These are phyloP conservation scores for Zarea fungicola DNA, from an alignment of 2,329 filamentous ascomycete genomes.

Conservation along the genomic window DNA sequence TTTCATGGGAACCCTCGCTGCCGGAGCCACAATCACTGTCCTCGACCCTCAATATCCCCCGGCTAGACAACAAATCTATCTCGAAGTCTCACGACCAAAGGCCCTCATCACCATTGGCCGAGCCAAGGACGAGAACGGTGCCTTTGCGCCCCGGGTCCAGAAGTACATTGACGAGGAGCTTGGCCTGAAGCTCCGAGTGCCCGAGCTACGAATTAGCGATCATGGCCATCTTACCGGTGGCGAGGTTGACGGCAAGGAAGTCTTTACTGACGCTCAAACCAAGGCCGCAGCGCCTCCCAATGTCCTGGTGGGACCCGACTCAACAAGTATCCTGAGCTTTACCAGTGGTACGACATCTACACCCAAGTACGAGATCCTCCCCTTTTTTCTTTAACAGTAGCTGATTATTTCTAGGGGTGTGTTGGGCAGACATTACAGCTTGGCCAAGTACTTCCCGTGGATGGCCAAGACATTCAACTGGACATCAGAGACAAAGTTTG, in stretches of 20 bases:
- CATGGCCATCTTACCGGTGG: conserved; percentile 71
- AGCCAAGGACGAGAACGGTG: conserved; percentile 59
- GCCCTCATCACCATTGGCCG: conserved; percentile 64
- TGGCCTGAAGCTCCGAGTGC: conserved; percentile 66
- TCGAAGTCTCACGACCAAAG: conserved; percentile 71
- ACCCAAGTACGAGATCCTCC: conserved; percentile 52
- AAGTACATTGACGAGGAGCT: conserved; percentile 69
- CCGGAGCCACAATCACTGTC: conserved; percentile 59
- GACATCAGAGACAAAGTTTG: conserved; percentile 68
- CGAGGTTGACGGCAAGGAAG: conserved; percentile 57
- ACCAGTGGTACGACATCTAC: conserved; percentile 71
- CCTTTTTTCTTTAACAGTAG: background rate
- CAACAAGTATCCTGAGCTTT: conserved; percentile 68
- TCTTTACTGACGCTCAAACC: conserved; percentile 50
- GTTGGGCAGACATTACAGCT: conserved; percentile 75
- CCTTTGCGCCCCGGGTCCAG: conserved; percentile 40
- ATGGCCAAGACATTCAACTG: conserved; percentile 82
- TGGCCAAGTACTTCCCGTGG: conserved; percentile 87
- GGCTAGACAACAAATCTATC: conserved; percentile 48
- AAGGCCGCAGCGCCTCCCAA: conserved; percentile 55
- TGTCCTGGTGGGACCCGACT: conserved; percentile 81
- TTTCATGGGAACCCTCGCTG: conserved; percentile 67
- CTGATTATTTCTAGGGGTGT: conserved; percentile 49
- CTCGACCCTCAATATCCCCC: conserved; percentile 59
- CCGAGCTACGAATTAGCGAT: conserved; percentile 65